Evolutionary conservation across 2,329 filamentous ascomycete genomes (phyloP).

Genomic region (Claviceps humidiphila): DNA sequence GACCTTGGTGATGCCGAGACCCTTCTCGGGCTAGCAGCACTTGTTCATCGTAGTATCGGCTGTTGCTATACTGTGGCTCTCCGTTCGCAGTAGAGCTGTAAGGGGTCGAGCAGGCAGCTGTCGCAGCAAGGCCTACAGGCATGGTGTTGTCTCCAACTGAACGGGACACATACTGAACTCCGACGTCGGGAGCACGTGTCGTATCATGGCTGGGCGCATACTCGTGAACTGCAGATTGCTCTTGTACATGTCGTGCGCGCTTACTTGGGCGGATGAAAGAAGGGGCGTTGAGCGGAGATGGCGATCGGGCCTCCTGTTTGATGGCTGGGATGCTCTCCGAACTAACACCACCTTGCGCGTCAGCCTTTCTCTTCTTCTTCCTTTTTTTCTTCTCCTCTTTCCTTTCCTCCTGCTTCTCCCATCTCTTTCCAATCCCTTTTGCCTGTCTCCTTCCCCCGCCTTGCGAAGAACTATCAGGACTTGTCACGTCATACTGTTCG

Average conservation of each 20-base stretch:
- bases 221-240: conserved; percentile 19
- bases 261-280: conserved; percentile 43
- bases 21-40: conserved; percentile 14
- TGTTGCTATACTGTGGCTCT: conserved; percentile 16
- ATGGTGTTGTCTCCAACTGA: conserved; percentile 18
- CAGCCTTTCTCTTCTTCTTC: conserved; percentile 41
- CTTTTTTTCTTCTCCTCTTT: conserved; percentile 21
- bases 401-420: conserved; percentile 42
- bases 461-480: conserved; percentile 48
- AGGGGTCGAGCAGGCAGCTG: conserved; percentile 6
- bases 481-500: conserved; percentile 34
- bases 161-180: conserved; percentile 20
- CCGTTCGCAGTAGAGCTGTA: conserved; percentile 14
- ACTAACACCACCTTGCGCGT: conserved; percentile 33
- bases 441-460: conserved; percentile 35
- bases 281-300: conserved; percentile 42
- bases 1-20: conserved; percentile 23
- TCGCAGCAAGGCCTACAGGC: neutral
- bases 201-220: conserved; percentile 30
- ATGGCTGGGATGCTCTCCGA: conserved; percentile 39
- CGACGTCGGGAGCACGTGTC: conserved; percentile 22
- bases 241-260: conserved; percentile 36
- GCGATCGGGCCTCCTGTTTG: conserved; percentile 52
- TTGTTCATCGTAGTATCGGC: conserved; percentile 21
- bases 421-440: conserved; percentile 23